Evolutionary conservation across 352 stramenopile genomes (phyloP), one percentile per base, ranked within the genome.

Genomic region (Phytophthora chlamydospora): DNA sequence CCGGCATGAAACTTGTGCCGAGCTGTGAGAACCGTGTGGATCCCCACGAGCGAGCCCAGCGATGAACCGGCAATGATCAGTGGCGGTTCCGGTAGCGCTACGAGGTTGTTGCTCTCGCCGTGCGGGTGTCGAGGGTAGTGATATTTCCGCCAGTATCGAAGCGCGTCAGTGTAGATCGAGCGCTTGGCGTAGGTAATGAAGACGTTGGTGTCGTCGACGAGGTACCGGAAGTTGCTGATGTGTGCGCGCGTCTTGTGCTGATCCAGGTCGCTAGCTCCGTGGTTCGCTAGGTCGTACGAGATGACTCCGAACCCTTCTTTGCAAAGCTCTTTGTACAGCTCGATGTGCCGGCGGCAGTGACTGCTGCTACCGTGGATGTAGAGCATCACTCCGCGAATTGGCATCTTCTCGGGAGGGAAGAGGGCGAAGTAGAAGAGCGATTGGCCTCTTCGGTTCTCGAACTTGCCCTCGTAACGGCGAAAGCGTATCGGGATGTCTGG

Each of bases 1-100:
- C 73, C 62, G n/a, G 68, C 81, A 29, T 66, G 50, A 58, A 90
- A 87, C 52, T 70, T 64, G 61, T 88, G 75, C n/a, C 29, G 21
- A 13, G 50, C 68, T 9, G 66, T 73, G 29, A 88, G 70, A 36
- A 82, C 59, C 9, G 71, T 83, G 71, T 87, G 78, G n/a, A 85
- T 56, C 0, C 76, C 78, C 12, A 90, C 71, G 4, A 90, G 65
- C 36, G 66, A 76, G 10, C 81, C 81, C 34, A 85, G 82, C 17
- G 74, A 85, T 17, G 83, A 82, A 32, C 81, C 81, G 52, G 75
- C 74, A 58, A 90, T 77, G 43, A 86, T 70, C 14, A 88, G 39
- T 41, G 78, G 78, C 41, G 60, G 62, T 43, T 58, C 33, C 17
- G 57, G 49, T 29, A 67, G 24, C 19, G 62, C 39, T 7, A 69